These are phyloP conservation scores for Elsinoe ampelina DNA, from an alignment of 2,329 filamentous ascomycete genomes.

Conservation along the genomic window DNA sequence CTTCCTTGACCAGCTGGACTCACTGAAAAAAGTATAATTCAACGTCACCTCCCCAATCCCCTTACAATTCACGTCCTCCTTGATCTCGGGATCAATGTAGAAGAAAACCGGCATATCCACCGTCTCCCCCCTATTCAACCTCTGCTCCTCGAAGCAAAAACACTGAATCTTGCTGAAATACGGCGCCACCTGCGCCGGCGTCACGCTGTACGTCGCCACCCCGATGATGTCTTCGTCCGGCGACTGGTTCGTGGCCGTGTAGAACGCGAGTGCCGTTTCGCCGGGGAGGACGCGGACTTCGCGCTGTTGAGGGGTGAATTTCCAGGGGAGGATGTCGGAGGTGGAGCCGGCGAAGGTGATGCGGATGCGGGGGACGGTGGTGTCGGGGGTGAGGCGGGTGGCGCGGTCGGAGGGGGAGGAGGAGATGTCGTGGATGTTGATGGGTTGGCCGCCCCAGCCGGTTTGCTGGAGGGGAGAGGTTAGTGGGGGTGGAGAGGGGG, in stretches of 20 bases:
- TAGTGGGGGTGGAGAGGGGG: conserved; percentile 33
- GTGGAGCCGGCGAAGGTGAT: conserved; percentile 96
- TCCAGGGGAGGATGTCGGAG: conserved; percentile 93
- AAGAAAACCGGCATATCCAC: conserved; percentile 99
- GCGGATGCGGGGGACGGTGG: conserved; percentile 70
- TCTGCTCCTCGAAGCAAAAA: conserved; percentile 95
- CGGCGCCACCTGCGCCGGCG: conserved; percentile 85
- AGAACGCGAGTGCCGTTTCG: conserved; percentile 94
- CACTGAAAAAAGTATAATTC: conserved; percentile 98
- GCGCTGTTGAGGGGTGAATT: conserved; percentile 91
- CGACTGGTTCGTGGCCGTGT: conserved; percentile 88
- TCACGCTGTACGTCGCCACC: conserved; percentile 95
- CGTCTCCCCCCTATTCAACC: conserved; percentile 86
- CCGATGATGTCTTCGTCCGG: conserved; percentile 84
- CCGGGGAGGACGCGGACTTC: conserved; percentile 92
- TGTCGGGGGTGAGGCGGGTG: conserved; percentile 69
- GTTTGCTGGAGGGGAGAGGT: conserved; percentile 45
- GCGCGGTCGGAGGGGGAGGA: conserved; percentile 48
- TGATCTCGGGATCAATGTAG: conserved; percentile 92
- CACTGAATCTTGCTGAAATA: conserved; percentile 99
- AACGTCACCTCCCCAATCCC: conserved; percentile 91
- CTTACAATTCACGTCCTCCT: conserved; percentile 86
- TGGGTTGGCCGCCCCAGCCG: conserved; percentile 86
- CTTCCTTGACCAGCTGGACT: conserved; percentile 32
- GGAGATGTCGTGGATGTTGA: conserved; percentile 55